A percentile compares a stretch with the other conserved stretches of the same genome.
Evolutionary conservation across 2,329 filamentous ascomycete genomes (phyloP).

Genomic region (Juglanconis juglandina): DNA sequence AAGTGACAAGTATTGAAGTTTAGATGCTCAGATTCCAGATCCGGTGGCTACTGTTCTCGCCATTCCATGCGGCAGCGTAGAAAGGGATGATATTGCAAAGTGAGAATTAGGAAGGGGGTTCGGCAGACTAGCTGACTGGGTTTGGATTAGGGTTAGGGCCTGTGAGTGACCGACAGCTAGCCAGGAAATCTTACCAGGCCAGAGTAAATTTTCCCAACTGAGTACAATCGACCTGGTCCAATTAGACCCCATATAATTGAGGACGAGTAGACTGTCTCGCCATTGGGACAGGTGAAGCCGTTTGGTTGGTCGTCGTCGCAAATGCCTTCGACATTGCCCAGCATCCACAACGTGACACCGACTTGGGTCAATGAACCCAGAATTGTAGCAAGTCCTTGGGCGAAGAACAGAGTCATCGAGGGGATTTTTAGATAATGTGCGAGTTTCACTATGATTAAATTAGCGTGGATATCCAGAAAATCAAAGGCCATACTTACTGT

Average conservation of each 20-base stretch:
- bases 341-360: conserved; percentile 32
- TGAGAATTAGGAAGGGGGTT: too few relatives aligned
- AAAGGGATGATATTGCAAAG: background rate
- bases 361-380: conserved; percentile 43
- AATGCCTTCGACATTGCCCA: conserved; percentile 37
- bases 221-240: conserved; percentile 46
- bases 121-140: too few relatives aligned
- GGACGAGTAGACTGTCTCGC: conserved; percentile 45
- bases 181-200: conserved; percentile 24
- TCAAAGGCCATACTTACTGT: conserved; percentile 24
- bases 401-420: conserved; percentile 43
- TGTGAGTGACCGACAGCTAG: too few relatives aligned
- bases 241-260: conserved; percentile 51
- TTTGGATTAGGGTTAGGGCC: too few relatives aligned
- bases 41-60: too few relatives aligned
- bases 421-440: conserved; percentile 51
- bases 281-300: conserved; percentile 46
- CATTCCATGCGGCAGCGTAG: too few relatives aligned
- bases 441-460: conserved; percentile 36
- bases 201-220: conserved; percentile 43
- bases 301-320: conserved; percentile 38
- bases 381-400: conserved; percentile 45
- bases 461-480: background rate
- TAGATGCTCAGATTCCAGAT: too few relatives aligned
- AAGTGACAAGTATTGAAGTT: too few relatives aligned